Evolutionary conservation across 305 asterid species (phyloP).

Genomic region (Fraxinus baroniana): DNA sequence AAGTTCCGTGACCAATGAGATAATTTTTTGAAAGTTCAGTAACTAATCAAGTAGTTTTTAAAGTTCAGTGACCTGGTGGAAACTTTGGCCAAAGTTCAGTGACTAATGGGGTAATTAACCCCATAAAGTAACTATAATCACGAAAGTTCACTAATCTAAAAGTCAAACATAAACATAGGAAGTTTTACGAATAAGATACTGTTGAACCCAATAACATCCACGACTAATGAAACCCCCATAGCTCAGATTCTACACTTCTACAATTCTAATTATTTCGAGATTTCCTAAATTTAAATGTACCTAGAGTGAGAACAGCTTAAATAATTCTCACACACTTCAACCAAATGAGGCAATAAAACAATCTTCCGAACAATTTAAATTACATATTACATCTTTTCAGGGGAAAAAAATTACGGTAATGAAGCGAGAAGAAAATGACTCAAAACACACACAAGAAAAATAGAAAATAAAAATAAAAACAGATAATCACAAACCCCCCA

Average conservation of each 20-base stretch:
- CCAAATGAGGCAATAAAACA: background rate
- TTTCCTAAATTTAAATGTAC: background rate
- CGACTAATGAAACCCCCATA: background rate
- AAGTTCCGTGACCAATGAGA: too few species aligned
- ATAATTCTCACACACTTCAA: background rate
- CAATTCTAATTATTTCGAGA: background rate
- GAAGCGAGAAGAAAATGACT: too few species aligned
- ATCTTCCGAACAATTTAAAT: background rate
- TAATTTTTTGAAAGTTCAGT: too few species aligned
- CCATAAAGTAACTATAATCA: background rate
- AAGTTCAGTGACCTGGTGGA: too few species aligned
- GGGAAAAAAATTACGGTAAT: background rate
- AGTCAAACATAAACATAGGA: background rate
- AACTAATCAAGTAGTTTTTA: too few species aligned
- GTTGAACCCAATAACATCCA: background rate
- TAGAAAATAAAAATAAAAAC: too few species aligned
- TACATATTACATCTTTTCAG: background rate
- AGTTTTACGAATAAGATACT: background rate
- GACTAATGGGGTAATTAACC: too few species aligned
- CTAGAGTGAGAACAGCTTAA: background rate
- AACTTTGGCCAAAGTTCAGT: too few species aligned
- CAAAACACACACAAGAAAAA: too few species aligned
- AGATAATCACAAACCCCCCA: too few species aligned
- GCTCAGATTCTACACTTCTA: background rate
- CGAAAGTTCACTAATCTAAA: background rate